Percentiles rank a stretch among this genome's conserved stretches.
phyloP scores from a whole-genome alignment of 208 protist species.

The Wallacemonas rigidus region DNA sequence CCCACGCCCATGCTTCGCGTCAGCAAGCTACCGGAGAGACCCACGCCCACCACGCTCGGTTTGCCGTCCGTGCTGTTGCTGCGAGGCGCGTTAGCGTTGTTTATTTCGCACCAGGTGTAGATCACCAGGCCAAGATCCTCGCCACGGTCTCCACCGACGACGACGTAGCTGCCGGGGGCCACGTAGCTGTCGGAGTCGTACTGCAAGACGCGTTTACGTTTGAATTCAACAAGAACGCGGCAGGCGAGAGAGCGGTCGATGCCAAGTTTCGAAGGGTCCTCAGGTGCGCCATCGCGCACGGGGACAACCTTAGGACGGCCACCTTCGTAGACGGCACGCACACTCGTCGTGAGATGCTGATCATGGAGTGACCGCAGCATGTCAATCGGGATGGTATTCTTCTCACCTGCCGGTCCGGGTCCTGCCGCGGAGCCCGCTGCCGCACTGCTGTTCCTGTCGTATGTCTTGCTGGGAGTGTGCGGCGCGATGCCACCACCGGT shows the following conservation, averaged over 20 bases:
- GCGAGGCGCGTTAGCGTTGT: neutral
- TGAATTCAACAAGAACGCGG: conserved; percentile 92
- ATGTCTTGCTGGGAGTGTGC: conserved; percentile 9
- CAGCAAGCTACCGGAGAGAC: conserved; percentile 58
- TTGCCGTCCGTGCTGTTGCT: neutral
- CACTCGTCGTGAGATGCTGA: conserved; percentile 69
- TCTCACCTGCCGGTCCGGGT: neutral
- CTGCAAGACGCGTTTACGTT: conserved; percentile 83
- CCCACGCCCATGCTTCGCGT: conserved; percentile 71
- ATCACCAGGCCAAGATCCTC: conserved; percentile 88
- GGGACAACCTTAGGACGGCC: conserved; percentile 57
- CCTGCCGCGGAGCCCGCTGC: neutral
- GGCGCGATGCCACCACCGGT: conserved; percentile 16
- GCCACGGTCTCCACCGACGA: conserved; percentile 87
- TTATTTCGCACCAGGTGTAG: conserved; percentile 77
- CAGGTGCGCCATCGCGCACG: conserved; percentile 37
- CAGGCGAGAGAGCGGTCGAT: conserved; percentile 56
- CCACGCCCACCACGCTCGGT: conserved; percentile 48
- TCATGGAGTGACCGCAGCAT: conserved; percentile 94
- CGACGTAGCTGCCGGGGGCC: conserved; percentile 77
- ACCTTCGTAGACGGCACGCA: conserved; percentile 55
- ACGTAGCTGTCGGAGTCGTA: conserved; percentile 81
- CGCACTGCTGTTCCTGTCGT: conserved; percentile 22
- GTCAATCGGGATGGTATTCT: conserved; percentile 93
- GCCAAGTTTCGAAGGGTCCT: conserved; percentile 51